Conservation (phyloP, 495 filamentous ascomycete genomes). For the Penicillium macrosclerotiorum region DNA sequence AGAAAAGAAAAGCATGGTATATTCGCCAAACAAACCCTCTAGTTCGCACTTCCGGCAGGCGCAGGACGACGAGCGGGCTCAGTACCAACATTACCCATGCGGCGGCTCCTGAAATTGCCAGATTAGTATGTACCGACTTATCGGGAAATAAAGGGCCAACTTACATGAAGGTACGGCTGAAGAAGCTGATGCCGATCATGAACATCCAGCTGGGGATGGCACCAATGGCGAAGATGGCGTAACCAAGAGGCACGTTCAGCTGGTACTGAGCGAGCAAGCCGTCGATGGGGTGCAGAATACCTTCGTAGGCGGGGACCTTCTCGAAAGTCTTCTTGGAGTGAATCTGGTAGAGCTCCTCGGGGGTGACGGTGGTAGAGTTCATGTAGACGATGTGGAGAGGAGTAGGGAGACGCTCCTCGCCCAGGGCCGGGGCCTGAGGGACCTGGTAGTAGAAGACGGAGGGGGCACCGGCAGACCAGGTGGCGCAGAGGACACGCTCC, state of each 20-base stretch:
- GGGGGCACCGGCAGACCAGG: slow-evolving; percentile 72
- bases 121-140: too few species aligned
- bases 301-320: slow-evolving; percentile 58
- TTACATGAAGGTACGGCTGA: slow-evolving; percentile 86
- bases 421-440: slow-evolving; percentile 51
- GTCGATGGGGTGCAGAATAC: slow-evolving; percentile 77
- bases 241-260: slow-evolving; percentile 65
- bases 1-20: slow-evolving; percentile 8
- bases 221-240: slow-evolving; percentile 58
- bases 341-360: slow-evolving; percentile 61
- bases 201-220: slow-evolving; percentile 67
- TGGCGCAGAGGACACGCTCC: slow-evolving; percentile 75
- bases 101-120: slow-evolving; percentile 36
- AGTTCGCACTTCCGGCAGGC: slow-evolving; percentile 28
- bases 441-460: slow-evolving; percentile 71
- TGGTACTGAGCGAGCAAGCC: slow-evolving; percentile 65
- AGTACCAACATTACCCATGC: slow-evolving; percentile 33
- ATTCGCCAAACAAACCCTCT: slow-evolving; percentile 6
- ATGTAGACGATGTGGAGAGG: slow-evolving; percentile 57
- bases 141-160: too few species aligned
- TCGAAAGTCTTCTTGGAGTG: slow-evolving; percentile 61
- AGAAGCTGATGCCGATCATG: slow-evolving; percentile 78
- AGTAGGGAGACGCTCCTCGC: slow-evolving; percentile 37
- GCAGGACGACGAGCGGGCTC: slow-evolving; percentile 24
- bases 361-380: slow-evolving; percentile 63